These are phyloP conservation scores for Gymnopilus dilepis DNA, from an alignment of 768 basidiomycete genomes.

Conservation along the genomic window DNA sequence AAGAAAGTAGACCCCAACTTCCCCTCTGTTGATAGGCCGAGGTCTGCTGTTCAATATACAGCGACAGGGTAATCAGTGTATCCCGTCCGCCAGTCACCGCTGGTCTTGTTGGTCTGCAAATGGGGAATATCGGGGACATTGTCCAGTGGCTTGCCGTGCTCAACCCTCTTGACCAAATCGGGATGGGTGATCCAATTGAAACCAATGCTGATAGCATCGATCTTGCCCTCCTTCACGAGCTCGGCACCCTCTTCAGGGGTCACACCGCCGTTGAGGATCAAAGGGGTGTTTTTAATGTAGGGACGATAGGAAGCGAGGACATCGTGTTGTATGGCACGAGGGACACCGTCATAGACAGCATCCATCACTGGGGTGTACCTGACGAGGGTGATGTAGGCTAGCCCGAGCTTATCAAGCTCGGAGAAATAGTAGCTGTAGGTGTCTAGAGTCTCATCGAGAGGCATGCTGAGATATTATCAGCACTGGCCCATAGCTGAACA, in stretches of 20 bases:
- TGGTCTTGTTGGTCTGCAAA: neutral
- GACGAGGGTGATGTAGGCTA: neutral
- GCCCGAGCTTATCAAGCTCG: neutral
- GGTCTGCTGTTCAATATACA: neutral
- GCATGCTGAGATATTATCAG: neutral
- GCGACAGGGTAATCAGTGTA: neutral
- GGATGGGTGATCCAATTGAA: neutral
- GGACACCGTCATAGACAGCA: neutral
- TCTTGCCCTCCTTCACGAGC: neutral
- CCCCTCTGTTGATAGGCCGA: too few relatives aligned
- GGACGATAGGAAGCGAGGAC: neutral
- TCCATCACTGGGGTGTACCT: neutral
- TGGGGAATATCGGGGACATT: slow-evolving; percentile 1
- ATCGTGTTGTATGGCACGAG: neutral
- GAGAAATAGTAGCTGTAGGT: neutral
- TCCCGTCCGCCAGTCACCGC: neutral
- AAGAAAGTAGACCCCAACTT: too few relatives aligned
- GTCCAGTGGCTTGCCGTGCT: neutral
- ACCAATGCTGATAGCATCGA: slow-evolving; percentile 4
- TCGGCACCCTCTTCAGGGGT: neutral
- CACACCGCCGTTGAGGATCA: slow-evolving; percentile 1
- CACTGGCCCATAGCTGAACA: too few relatives aligned
- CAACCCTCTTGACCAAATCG: neutral
- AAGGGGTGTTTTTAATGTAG: neutral
- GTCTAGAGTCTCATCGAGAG: neutral